Percentiles rank a stretch among this genome's conserved stretches.
phyloP scores from a whole-genome alignment of 2,329 filamentous ascomycete genomes.

The Fusarium chlamydosporum region DNA sequence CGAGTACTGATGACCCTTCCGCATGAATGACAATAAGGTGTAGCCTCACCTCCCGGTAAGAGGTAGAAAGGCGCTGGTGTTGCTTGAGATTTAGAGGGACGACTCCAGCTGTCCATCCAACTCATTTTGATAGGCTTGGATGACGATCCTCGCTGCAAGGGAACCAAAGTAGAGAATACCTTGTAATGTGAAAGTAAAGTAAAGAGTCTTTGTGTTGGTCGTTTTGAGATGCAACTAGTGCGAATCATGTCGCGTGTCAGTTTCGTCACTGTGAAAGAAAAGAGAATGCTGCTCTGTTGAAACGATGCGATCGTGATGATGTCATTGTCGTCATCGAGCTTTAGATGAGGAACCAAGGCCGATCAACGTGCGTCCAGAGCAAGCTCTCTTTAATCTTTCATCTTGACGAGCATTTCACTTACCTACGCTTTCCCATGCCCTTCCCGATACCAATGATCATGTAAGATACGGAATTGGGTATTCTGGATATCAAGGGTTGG shows the following conservation, averaged over 20 bases:
- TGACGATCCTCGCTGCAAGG: background rate
- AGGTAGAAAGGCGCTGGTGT: constrained; percentile 69
- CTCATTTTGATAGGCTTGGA: constrained; percentile 52
- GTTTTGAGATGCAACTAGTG: rapidly evolving
- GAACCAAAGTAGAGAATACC: background rate
- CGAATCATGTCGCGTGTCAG: constrained; percentile 6
- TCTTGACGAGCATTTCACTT: background rate
- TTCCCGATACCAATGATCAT: no score
- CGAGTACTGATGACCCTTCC: constrained; percentile 66
- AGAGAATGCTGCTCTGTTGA: rapidly evolving
- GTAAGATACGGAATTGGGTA: no score
- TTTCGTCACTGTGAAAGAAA: background rate
- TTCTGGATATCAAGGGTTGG: no score
- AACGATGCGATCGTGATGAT: constrained; percentile 13
- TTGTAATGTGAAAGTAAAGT: rapidly evolving
- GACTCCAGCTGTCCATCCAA: constrained; percentile 61
- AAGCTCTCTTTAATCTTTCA: background rate
- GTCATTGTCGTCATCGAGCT: constrained; percentile 42
- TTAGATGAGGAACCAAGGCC: no score
- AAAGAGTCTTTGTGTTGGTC: rapidly evolving
- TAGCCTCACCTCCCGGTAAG: constrained; percentile 60
- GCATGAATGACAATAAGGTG: constrained; percentile 70
- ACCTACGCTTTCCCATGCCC: no score
- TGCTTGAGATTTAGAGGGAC: constrained; percentile 57
- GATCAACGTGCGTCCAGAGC: background rate